A percentile compares a stretch with the other conserved stretches of the same genome.
Evolutionary conservation across 1,139 yeast genomes (phyloP).

Genomic region (Diutina siamensis): DNA sequence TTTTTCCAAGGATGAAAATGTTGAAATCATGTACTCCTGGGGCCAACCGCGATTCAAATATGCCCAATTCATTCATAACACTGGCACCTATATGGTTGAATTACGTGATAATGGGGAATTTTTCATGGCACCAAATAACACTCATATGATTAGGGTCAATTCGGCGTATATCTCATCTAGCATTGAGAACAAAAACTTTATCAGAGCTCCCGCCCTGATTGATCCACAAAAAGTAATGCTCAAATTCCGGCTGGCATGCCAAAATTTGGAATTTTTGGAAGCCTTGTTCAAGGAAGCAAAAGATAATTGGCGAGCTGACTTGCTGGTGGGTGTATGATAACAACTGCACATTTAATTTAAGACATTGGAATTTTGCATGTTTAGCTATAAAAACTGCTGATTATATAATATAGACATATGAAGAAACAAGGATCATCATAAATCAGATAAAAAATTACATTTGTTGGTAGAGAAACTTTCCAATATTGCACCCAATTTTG

Average conservation of each 20-base stretch:
- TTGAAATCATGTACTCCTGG: constrained; percentile 74
- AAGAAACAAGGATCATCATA: too few relatives aligned
- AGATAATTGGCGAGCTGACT: constrained; percentile 18
- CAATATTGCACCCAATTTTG: too few relatives aligned
- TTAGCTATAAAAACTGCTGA: too few relatives aligned
- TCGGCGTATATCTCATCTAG: constrained; percentile 17
- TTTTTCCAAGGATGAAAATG: constrained; percentile 35
- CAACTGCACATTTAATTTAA: background rate
- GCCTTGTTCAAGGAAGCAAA: constrained; percentile 50
- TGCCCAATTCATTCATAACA: constrained; percentile 80
- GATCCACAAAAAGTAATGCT: constrained; percentile 70
- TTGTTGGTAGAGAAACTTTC: too few relatives aligned
- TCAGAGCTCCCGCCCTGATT: constrained; percentile 2
- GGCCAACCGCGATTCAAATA: constrained; percentile 74
- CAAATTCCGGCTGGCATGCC: constrained; percentile 54
- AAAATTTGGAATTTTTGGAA: constrained; percentile 34
- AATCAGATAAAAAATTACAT: too few relatives aligned
- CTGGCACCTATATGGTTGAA: constrained; percentile 88
- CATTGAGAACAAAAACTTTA: constrained; percentile 21
- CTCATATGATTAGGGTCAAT: constrained; percentile 56
- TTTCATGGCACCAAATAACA: constrained; percentile 71
- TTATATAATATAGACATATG: background rate
- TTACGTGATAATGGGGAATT: constrained; percentile 71
- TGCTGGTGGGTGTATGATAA: constrained; percentile 1
- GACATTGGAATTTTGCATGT: too few relatives aligned